These are phyloP conservation scores for Aurantiochytrium sp. DNA, from an alignment of 108 stramenopile species.

Conservation along the genomic window DNA sequence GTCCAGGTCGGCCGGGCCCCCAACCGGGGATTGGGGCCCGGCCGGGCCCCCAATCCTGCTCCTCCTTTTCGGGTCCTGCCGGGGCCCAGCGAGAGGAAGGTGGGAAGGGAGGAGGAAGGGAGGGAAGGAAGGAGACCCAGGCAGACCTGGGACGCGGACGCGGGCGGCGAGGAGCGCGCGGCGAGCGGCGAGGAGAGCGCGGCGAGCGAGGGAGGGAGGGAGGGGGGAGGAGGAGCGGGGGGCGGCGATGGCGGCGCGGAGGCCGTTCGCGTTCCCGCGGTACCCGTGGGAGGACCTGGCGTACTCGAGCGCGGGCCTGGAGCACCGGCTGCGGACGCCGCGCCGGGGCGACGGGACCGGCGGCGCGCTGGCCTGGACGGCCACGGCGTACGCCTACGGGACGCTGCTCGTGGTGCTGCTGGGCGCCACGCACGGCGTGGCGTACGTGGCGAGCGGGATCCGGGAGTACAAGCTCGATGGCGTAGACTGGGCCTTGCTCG, in stretches of 20 bases:
- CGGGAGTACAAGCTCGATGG: background rate
- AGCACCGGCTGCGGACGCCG: background rate
- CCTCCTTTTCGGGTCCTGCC: no score
- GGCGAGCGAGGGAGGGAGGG: no score
- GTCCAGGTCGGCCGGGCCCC: no score
- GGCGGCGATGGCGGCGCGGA: background rate
- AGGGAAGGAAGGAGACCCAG: no score
- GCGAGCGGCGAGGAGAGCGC: no score
- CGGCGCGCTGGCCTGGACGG: background rate
- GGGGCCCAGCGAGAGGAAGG: no score
- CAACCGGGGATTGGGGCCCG: no score
- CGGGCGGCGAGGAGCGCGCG: no score
- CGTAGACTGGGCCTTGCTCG: background rate
- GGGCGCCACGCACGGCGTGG: slow-evolving; percentile 1
- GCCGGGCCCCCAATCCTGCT: no score
- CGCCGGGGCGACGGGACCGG: background rate
- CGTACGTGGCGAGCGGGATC: background rate
- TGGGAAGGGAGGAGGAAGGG: no score
- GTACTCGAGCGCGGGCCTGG: background rate
- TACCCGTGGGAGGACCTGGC: background rate
- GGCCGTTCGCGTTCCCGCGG: background rate
- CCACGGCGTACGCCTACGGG: background rate
- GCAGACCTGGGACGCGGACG: no score
- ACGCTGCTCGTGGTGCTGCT: background rate
- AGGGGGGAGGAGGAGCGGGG: background rate